phyloP scores from a whole-genome alignment of 2,329 filamentous ascomycete genomes.

The Aureobasidium musti region DNA sequence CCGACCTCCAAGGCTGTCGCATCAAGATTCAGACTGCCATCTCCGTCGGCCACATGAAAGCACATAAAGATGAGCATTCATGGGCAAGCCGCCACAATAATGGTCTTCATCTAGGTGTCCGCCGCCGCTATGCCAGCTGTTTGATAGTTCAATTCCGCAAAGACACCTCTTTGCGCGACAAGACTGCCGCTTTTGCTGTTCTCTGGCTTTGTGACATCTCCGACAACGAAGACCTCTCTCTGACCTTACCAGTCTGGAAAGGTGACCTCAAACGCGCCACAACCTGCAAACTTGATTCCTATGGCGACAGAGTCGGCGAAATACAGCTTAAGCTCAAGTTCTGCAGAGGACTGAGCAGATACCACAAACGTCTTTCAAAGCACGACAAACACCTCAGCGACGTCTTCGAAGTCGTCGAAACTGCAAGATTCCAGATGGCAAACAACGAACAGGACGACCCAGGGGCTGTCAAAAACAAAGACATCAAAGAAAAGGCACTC shows the following conservation, averaged over 20 bases:
- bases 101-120: conserved; percentile 57
- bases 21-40: conserved; percentile 63
- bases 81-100: conserved; percentile 56
- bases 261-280: conserved; percentile 61
- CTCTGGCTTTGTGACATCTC: conserved; percentile 70
- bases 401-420: conserved; percentile 66
- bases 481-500: not conserved
- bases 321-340: conserved; percentile 61
- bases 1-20: conserved; percentile 48
- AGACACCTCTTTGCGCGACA: conserved; percentile 56
- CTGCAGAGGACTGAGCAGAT: conserved; percentile 62
- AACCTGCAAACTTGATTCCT: conserved; percentile 52
- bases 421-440: conserved; percentile 58
- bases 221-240: conserved; percentile 64
- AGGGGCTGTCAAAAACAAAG: conserved; percentile 33
- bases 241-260: conserved; percentile 66
- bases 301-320: conserved; percentile 60
- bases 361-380: conserved; percentile 59
- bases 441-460: conserved; percentile 40
- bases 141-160: conserved; percentile 62
- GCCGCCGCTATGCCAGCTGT: conserved; percentile 61
- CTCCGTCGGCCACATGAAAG: conserved; percentile 57
- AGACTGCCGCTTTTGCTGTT: conserved; percentile 62
- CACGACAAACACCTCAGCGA: conserved; percentile 58
- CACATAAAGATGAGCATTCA: conserved; percentile 40